A percentile compares a stretch with the other conserved stretches of the same genome.
Evolutionary conservation across 2,329 filamentous ascomycete genomes (phyloP).

Genomic region (Chrysosphaeria jannelii): DNA sequence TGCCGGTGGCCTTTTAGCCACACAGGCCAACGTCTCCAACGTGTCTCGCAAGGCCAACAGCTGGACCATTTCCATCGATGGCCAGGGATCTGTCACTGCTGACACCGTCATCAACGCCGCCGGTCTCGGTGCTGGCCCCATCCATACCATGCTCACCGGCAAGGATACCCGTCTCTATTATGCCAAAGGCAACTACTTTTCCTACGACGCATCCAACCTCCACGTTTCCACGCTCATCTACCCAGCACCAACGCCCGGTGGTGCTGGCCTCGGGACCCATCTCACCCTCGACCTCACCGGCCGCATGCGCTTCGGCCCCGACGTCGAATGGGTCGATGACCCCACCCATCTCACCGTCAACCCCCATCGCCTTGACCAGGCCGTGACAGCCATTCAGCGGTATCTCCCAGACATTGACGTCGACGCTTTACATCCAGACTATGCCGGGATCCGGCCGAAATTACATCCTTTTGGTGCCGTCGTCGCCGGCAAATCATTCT

Average conservation of each 20-base stretch:
- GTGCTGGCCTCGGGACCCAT: constrained; percentile 71
- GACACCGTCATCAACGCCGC: constrained; percentile 65
- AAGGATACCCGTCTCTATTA: constrained; percentile 28
- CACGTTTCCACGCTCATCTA: constrained; percentile 49
- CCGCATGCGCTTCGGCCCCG: constrained; percentile 69
- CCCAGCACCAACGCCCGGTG: constrained; percentile 55
- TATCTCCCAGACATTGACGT: constrained; percentile 52
- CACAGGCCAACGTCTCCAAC: constrained; percentile 31
- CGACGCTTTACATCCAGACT: constrained; percentile 42
- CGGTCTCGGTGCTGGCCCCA: constrained; percentile 41
- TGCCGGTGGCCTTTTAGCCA: constrained; percentile 40
- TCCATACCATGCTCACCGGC: constrained; percentile 53
- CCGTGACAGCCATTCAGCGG: constrained; percentile 40
- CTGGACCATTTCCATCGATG: constrained; percentile 15
- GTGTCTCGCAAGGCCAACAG: too few relatives aligned
- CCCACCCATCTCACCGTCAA: constrained; percentile 42
- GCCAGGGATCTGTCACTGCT: constrained; percentile 23
- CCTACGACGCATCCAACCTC: constrained; percentile 37
- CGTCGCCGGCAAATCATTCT: constrained; percentile 27
- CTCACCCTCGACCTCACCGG: constrained; percentile 71
- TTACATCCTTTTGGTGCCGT: constrained; percentile 23
- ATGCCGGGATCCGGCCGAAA: constrained; percentile 80
- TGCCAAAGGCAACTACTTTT: constrained; percentile 91
- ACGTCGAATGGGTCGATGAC: constrained; percentile 69
- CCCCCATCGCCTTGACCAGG: constrained; percentile 25